Percentiles rank a stretch among this genome's conserved stretches.
Conservation (phyloP, 2,329 filamentous ascomycete species). For the Colletotrichum agaves region DNA sequence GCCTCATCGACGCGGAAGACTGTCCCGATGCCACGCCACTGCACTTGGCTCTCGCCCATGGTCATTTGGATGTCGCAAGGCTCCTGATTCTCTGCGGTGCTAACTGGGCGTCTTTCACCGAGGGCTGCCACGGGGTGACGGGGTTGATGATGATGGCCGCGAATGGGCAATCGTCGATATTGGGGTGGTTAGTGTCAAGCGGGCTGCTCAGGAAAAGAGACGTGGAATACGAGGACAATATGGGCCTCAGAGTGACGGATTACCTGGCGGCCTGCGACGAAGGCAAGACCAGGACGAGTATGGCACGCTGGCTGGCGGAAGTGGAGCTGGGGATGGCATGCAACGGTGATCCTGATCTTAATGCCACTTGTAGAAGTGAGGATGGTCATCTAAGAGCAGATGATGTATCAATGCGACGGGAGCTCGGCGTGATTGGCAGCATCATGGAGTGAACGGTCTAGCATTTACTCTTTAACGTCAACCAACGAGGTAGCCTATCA, state of each 20-base stretch:
- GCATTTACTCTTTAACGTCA: no score
- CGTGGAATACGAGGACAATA: not conserved
- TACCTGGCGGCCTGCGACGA: not conserved
- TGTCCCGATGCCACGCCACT: constrained; percentile 10
- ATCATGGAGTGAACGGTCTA: no score
- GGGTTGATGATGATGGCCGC: constrained; percentile 10
- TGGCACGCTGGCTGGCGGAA: not conserved
- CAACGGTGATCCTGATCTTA: no score
- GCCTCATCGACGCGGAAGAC: constrained; percentile 6
- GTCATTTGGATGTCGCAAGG: constrained; percentile 1
- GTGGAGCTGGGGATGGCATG: no score
- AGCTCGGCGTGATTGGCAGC: no score
- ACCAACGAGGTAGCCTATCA: no score
- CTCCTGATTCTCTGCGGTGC: constrained; percentile 7
- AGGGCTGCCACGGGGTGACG: constrained; percentile 15
- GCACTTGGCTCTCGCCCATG: constrained; percentile 1
- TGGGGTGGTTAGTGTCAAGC: not conserved
- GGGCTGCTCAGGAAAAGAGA: not conserved
- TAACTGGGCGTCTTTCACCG: constrained; percentile 7
- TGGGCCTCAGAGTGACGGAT: not conserved
- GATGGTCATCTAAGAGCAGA: not conserved
- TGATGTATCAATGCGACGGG: no score
- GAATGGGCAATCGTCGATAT: not conserved
- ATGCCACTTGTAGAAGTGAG: not conserved
- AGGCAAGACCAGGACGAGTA: not conserved